Conservation (phyloP, 106 monocot genomes). For the Acorus calamus region DNA sequence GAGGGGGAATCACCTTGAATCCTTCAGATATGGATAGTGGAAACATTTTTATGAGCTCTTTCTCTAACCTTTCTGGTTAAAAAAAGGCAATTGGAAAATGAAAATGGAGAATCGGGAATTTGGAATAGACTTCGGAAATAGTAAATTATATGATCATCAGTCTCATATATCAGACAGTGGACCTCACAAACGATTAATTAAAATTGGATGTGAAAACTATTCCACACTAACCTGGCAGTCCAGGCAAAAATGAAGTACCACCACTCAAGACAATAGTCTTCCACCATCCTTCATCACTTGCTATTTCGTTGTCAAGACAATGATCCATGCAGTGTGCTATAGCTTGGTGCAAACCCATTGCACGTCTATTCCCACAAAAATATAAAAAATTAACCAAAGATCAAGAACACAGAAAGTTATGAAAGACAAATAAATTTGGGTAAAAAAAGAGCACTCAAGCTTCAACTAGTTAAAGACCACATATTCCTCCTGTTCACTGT, state of each 20-base stretch:
- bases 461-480: no score
- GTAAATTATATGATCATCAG: neutral
- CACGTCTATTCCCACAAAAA: conserved; percentile 24
- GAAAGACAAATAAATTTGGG: no score
- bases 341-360: conserved; percentile 86
- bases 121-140: neutral
- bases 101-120: neutral
- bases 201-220: no score
- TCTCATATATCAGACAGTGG: no score
- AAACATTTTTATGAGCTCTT: conserved; percentile 55
- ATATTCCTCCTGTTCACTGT: no score
- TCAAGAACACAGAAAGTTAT: neutral
- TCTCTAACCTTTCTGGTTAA: conserved; percentile 74
- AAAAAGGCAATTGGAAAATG: neutral
- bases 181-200: no score
- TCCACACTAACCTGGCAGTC: conserved; percentile 39
- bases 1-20: conserved; percentile 68
- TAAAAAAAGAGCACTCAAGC: no score
- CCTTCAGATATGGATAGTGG: conserved; percentile 59
- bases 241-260: conserved; percentile 84
- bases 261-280: conserved; percentile 86
- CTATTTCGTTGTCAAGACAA: conserved; percentile 45
- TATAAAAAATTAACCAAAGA: neutral
- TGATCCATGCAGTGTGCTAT: conserved; percentile 89
- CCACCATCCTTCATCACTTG: conserved; percentile 65